A percentile compares a stretch with the other conserved stretches of the same genome.
These are phyloP conservation scores for Metschnikowia proteae DNA, from an alignment of 805 yeast genomes.

Conservation along the genomic window DNA sequence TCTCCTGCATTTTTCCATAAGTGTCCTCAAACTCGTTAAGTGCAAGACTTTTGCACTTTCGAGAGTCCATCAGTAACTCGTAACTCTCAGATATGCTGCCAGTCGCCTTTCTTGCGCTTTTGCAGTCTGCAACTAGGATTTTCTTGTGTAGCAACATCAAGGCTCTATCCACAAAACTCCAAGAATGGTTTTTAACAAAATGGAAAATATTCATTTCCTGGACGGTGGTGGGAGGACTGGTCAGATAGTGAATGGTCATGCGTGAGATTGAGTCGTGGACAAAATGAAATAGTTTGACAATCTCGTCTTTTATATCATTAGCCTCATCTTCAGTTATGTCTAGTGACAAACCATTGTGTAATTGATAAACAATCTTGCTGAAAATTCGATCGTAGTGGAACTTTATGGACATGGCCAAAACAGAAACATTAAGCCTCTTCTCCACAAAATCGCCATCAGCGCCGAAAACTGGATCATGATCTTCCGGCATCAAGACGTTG, in stretches of 20 bases:
- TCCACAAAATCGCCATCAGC: constrained; percentile 28
- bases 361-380: constrained; percentile 49
- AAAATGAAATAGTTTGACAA: constrained; percentile 46
- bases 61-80: constrained; percentile 5
- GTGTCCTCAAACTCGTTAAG: constrained; percentile 39
- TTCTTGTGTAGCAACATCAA: constrained; percentile 41
- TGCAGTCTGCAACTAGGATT: constrained; percentile 33
- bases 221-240: constrained; percentile 35
- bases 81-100: neutral
- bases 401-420: constrained; percentile 50
- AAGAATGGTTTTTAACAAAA: constrained; percentile 45
- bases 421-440: constrained; percentile 39
- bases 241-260: constrained; percentile 31
- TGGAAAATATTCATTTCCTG: constrained; percentile 43
- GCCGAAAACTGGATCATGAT: constrained; percentile 34
- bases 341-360: constrained; percentile 47
- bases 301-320: constrained; percentile 44
- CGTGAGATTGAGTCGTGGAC: constrained; percentile 48
- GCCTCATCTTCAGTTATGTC: constrained; percentile 42
- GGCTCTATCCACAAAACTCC: constrained; percentile 56
- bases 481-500: constrained; percentile 56
- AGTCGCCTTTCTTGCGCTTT: neutral
- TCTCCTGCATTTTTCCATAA: constrained; percentile 35
- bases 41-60: constrained; percentile 27
- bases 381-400: constrained; percentile 49